Evolutionary conservation across 441 rosid genomes (phyloP).

Genomic region (Pelargonium fulgidum): DNA sequence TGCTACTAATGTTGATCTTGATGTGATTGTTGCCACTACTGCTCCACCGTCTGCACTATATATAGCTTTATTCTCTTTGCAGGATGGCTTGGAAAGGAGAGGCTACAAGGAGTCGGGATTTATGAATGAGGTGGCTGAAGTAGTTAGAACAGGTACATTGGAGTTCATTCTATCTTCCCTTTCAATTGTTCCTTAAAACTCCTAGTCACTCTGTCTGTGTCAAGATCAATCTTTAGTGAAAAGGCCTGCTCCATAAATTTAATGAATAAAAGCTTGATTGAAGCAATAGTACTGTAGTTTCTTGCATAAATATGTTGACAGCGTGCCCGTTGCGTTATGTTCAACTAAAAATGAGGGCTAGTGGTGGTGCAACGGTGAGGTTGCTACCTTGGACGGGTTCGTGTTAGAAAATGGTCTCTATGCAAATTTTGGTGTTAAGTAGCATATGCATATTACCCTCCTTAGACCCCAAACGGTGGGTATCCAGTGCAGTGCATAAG

Average conservation of each 20-base stretch:
- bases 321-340: neutral
- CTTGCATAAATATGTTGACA: neutral
- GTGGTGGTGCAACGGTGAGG: neutral
- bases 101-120: slow-evolving; percentile 90
- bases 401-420: no score
- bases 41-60: slow-evolving; percentile 3
- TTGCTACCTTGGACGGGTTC: no score
- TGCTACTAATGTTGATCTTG: neutral
- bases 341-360: neutral
- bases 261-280: neutral
- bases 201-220: neutral
- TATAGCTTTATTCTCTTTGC: slow-evolving; percentile 21
- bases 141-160: slow-evolving; percentile 76
- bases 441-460: no score
- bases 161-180: neutral
- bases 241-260: no score
- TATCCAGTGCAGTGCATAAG: no score
- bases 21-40: neutral
- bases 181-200: neutral
- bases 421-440: no score
- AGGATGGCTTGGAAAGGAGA: slow-evolving; percentile 96
- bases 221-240: neutral
- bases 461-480: no score
- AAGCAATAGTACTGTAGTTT: neutral
- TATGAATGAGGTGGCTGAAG: slow-evolving; percentile 75